Percentiles rank a stretch among this genome's conserved stretches.
phyloP scores from a whole-genome alignment of 2,329 filamentous ascomycete genomes.

The Ophiostoma quercus region DNA sequence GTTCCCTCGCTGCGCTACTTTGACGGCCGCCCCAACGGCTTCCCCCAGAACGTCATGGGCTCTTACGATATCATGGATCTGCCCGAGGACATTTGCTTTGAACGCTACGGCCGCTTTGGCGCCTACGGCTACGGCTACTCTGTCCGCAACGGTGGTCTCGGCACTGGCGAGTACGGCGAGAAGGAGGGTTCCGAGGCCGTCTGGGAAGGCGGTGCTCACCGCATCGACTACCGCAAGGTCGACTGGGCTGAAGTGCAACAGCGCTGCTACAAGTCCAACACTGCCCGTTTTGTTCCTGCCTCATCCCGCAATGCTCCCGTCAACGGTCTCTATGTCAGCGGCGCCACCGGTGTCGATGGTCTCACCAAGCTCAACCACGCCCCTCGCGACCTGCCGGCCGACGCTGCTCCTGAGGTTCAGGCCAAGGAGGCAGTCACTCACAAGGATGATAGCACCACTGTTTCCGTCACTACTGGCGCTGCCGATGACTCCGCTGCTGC shows the following conservation, averaged over 20 bases:
- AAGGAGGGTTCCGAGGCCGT: conserved; percentile 72
- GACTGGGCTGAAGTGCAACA: conserved; percentile 76
- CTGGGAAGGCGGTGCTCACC: conserved; percentile 62
- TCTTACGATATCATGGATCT: conserved; percentile 77
- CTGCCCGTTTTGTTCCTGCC: conserved; percentile 58
- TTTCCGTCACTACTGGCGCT: conserved; percentile 6
- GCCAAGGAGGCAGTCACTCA: background rate
- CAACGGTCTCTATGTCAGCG: conserved; percentile 48
- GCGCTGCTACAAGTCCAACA: conserved; percentile 67
- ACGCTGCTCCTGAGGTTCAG: background rate
- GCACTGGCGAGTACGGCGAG: conserved; percentile 80
- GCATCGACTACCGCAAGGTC: conserved; percentile 71
- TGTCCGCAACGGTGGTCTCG: conserved; percentile 68
- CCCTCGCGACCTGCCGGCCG: background rate
- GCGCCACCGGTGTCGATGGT: background rate
- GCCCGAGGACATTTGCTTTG: conserved; percentile 84
- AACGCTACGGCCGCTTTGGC: conserved; percentile 79
- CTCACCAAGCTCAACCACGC: background rate
- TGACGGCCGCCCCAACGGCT: conserved; percentile 72
- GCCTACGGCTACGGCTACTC: conserved; percentile 90
- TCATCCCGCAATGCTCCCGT: conserved; percentile 38
- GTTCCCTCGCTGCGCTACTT: conserved; percentile 70
- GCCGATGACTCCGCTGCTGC: conserved; percentile 30
- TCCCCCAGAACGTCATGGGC: conserved; percentile 80
- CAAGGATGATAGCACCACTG: conserved; percentile 8